Conservation (phyloP, 306 rosid species). For the Cucumis sativus region Cucumber_9930_V3 NC_026661.2:16542501-16543000, state of each 20-base stretch:
- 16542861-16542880: neutral
- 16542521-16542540: neutral
- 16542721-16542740: no score
- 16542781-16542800: neutral
- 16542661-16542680: no score
- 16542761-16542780: no score
- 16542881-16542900: neutral
- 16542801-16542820: neutral
- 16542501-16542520: neutral
- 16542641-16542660: no score
- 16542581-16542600: no score
- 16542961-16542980: neutral
- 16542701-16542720: no score
- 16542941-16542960: neutral
- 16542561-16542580: no score
- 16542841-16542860: neutral
- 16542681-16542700: no score
- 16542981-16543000: no score
- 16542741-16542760: no score
- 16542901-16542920: neutral
- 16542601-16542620: no score
- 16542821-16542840: neutral
- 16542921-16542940: neutral
- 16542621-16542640: no score
- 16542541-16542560: neutral